phyloP scores from a whole-genome alignment of 371 early-diverging fungal species.

The Choanephora cucurbitarum region DNA sequence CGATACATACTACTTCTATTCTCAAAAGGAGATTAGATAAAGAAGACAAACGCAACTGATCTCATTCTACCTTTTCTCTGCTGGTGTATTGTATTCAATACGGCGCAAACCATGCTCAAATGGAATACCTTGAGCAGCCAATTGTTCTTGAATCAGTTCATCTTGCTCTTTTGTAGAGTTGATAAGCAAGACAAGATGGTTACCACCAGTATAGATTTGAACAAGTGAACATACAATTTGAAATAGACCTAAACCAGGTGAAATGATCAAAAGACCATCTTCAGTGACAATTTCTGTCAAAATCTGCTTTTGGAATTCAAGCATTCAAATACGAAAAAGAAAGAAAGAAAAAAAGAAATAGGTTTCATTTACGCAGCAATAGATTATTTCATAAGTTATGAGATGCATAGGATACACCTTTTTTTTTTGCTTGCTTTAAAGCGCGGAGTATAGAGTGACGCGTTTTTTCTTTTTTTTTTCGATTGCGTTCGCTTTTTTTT shows the following conservation, averaged over 20 bases:
- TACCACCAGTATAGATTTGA: slow-evolving; percentile 70
- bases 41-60: too few relatives aligned
- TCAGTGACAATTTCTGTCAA: slow-evolving; percentile 68
- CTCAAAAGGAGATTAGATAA: neutral
- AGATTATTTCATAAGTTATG: neutral
- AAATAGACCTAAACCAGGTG: slow-evolving; percentile 81
- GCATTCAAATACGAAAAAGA: slow-evolving; percentile 15
- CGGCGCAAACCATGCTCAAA: slow-evolving; percentile 41
- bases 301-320: slow-evolving; percentile 75
- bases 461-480: slow-evolving; percentile 2
- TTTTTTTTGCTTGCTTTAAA: neutral
- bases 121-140: slow-evolving; percentile 47
- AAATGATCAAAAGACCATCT: slow-evolving; percentile 83
- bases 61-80: slow-evolving; percentile 63
- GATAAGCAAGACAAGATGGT: slow-evolving; percentile 79
- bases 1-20: slow-evolving; percentile 72
- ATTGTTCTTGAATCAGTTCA: slow-evolving; percentile 55
- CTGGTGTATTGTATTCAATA: slow-evolving; percentile 68
- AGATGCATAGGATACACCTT: too few relatives aligned
- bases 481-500: slow-evolving; percentile 5
- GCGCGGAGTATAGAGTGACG: neutral
- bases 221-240: slow-evolving; percentile 69
- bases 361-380: neutral
- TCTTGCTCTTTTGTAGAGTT: slow-evolving; percentile 75
- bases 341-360: neutral